Evolutionary conservation across 805 yeast genomes (phyloP), one percentile per base, ranked within the genome.

Genomic region (Cyberlindnera mississippiensis): DNA sequence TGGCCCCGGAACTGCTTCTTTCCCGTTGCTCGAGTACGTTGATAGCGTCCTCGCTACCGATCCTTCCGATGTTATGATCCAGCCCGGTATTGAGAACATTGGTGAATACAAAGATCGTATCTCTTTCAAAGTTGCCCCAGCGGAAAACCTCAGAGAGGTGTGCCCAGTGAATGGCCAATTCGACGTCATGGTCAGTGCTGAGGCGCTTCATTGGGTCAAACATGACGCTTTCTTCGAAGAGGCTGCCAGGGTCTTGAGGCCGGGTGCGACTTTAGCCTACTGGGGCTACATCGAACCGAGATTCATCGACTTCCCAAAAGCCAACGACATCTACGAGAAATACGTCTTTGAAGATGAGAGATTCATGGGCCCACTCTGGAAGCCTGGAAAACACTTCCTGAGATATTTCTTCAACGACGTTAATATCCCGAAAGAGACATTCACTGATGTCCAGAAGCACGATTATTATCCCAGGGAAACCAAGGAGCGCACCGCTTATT

Each of bases 201-300:
- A 86, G 57, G 78, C 85, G 33, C 73, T 76, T n/a, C 95, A 85
- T 59, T 85, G 93, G 91, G 71, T 82, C 37, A 68, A 80, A 42
- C 77, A 74, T 44, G 69, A 63, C 1, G 51, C 51, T 28, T 78
- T 76, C 53, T 78, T 78, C 53, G 52, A 61, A 11, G 78, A 76
- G 48, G 71, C 76, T 6, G 62, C 65, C 15, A 57, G 75, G 13
- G 64, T 76, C 8, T 64, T 84, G 41, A 73, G 69, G 48, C 69
- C 75, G 1, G 68, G 70, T 18, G 90, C 88, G 4, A 81, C 87
- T 2, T 60, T 85, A 39, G 80, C 85, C 0, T 79, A 73, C 57
- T 85, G 87, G 80, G 80, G 82, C 15, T 86, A 85, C 55, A 75
- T 75, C 42, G 90, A 85, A 52, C 86, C 86, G 2, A 67, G 74